phyloP scores from a whole-genome alignment of 1,284 basidiomycete species.

The Tremellales sp. region DNA sequence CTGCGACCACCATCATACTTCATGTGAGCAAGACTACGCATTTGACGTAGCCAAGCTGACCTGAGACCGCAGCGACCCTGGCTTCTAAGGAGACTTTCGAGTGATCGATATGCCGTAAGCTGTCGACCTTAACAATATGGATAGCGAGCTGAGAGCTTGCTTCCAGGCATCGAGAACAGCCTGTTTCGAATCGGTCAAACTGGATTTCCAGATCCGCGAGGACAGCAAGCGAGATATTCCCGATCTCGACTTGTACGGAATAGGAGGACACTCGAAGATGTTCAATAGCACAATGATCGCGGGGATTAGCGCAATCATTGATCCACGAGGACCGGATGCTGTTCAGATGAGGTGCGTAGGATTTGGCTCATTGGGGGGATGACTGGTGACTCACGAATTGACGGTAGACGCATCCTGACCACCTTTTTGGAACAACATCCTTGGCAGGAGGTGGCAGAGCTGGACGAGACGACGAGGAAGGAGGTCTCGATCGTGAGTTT shows the following conservation, averaged over 20 bases:
- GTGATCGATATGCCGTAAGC: conserved; percentile 39
- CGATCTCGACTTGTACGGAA: conserved; percentile 27
- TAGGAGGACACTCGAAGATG: conserved; percentile 44
- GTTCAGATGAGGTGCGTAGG: conserved; percentile 39
- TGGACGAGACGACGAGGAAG: conserved; percentile 48
- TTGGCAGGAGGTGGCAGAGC: conserved; percentile 33
- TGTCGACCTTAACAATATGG: background rate
- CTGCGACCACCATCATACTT: conserved; percentile 47
- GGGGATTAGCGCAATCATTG: conserved; percentile 48
- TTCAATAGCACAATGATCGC: conserved; percentile 50
- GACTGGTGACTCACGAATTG: background rate
- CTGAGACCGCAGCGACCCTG: conserved; percentile 37
- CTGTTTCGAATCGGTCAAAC: conserved; percentile 46
- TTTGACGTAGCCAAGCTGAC: background rate
- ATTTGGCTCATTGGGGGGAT: background rate
- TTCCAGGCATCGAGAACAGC: conserved; percentile 38
- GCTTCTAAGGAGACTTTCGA: conserved; percentile 41
- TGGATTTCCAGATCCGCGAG: conserved; percentile 46
- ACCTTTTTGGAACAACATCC: conserved; percentile 48
- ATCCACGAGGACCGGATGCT: conserved; percentile 43
- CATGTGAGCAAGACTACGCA: conserved; percentile 30
- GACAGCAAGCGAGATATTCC: conserved; percentile 41
- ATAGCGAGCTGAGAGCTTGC: background rate
- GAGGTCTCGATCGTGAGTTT: conserved; percentile 45
- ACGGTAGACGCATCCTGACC: conserved; percentile 33